phyloP scores from a whole-genome alignment of 129 eudicot species.

The Lonicera japonica region DNA sequence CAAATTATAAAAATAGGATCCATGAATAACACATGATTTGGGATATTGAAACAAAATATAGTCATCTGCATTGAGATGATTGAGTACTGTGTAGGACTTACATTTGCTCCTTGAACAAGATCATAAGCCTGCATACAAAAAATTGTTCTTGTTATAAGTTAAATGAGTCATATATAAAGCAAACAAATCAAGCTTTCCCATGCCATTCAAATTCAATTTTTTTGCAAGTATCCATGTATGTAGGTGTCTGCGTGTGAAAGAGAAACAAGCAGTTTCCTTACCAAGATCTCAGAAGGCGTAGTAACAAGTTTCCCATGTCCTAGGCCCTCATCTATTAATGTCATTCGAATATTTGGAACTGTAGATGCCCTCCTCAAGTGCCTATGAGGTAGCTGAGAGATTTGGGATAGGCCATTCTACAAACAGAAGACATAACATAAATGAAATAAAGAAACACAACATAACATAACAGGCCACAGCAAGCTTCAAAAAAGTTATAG shows the following conservation, averaged over 20 bases:
- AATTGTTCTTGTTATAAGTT: slow-evolving; percentile 12
- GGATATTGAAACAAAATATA: not conserved
- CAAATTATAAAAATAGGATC: too few relatives aligned
- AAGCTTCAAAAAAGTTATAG: not conserved
- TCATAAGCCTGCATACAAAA: slow-evolving; percentile 78
- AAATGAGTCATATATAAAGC: slow-evolving; percentile 4
- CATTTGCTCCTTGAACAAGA: slow-evolving; percentile 88
- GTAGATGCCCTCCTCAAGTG: slow-evolving; percentile 29
- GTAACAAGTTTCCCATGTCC: slow-evolving; percentile 24
- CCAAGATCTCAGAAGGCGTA: slow-evolving; percentile 74
- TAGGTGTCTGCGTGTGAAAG: not conserved
- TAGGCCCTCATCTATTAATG: slow-evolving; percentile 54
- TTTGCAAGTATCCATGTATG: not conserved
- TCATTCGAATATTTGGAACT: slow-evolving; percentile 32
- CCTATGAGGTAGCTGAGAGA: slow-evolving; percentile 23
- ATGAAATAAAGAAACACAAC: not conserved
- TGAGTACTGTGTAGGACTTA: slow-evolving; percentile 40
- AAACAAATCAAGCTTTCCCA: not conserved
- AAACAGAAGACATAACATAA: slow-evolving; percentile 25
- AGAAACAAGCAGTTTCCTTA: slow-evolving; percentile 21
- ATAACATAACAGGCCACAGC: not conserved
- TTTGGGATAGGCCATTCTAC: slow-evolving; percentile 38
- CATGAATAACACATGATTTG: not conserved
- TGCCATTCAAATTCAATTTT: slow-evolving; percentile 4
- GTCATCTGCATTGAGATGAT: not conserved